phyloP scores from a whole-genome alignment of 495 filamentous ascomycete species.

The Daldinia bambusicola region DNA sequence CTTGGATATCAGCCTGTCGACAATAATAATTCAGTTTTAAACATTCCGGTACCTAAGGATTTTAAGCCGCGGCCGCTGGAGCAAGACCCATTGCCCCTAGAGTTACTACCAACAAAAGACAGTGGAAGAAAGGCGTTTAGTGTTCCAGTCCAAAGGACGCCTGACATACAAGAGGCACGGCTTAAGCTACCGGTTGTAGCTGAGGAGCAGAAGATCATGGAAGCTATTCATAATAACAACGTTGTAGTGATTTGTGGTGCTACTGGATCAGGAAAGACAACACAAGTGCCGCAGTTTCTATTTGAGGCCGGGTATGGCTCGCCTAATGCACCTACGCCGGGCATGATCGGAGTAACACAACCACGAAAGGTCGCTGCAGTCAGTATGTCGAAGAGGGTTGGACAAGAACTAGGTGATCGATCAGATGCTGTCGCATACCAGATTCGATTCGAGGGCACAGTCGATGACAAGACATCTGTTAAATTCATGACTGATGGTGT shows the following conservation, averaged over 20 bases:
- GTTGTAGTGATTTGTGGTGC: slow-evolving; percentile 93
- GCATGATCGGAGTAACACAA: slow-evolving; percentile 95
- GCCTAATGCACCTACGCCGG: slow-evolving; percentile 78
- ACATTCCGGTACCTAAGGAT: slow-evolving; percentile 58
- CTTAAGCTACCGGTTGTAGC: slow-evolving; percentile 88
- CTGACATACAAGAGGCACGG: slow-evolving; percentile 79
- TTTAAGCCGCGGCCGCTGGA: slow-evolving; percentile 71
- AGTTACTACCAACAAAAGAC: slow-evolving; percentile 72
- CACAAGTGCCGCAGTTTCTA: slow-evolving; percentile 94
- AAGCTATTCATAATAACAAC: slow-evolving; percentile 90
- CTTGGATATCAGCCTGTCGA: slow-evolving; percentile 59
- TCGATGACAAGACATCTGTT: slow-evolving; percentile 84
- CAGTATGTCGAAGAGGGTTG: slow-evolving; percentile 93
- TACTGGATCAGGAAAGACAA: slow-evolving; percentile 97
- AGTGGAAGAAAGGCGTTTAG: slow-evolving; percentile 77
- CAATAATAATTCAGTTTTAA: slow-evolving; percentile 44
- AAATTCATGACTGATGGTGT: slow-evolving; percentile 99
- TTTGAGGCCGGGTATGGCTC: slow-evolving; percentile 93
- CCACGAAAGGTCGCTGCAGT: slow-evolving; percentile 86
- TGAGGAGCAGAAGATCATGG: slow-evolving; percentile 98
- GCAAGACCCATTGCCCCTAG: slow-evolving; percentile 79
- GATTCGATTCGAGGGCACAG: slow-evolving; percentile 91
- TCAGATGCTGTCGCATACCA: slow-evolving; percentile 84
- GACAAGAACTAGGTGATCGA: slow-evolving; percentile 79
- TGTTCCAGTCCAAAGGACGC: slow-evolving; percentile 74